Evolutionary conservation across 2,329 filamentous ascomycete species (phyloP).

Genomic region (Domatiomyces globalis): DNA sequence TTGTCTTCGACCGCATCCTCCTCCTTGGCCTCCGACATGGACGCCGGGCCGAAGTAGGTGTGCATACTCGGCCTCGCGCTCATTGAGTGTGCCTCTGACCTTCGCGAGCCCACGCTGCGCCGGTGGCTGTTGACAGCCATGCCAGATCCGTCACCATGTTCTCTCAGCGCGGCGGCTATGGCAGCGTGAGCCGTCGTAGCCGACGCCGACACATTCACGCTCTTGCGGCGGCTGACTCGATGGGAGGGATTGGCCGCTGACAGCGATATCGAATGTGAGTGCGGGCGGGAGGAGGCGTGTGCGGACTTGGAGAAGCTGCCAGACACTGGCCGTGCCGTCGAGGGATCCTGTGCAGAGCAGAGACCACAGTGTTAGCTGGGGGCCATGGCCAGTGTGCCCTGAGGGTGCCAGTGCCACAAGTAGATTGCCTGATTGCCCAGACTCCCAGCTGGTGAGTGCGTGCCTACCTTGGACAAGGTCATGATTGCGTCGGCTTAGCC

Average conservation of each 20-base stretch:
- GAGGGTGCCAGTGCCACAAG: constrained; percentile 2
- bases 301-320: constrained; percentile 16
- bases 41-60: constrained; percentile 27
- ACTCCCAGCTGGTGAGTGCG: neutral
- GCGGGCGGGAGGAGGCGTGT: constrained; percentile 26
- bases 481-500: neutral
- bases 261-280: constrained; percentile 68
- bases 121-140: constrained; percentile 43
- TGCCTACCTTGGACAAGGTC: constrained; percentile 1
- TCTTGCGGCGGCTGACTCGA: constrained; percentile 85
- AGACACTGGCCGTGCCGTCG: constrained; percentile 16
- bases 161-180: constrained; percentile 57
- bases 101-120: constrained; percentile 56
- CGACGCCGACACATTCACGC: constrained; percentile 62
- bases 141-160: constrained; percentile 45
- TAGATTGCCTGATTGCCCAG: neutral
- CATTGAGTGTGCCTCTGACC: constrained; percentile 23
- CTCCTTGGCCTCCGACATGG: constrained; percentile 22
- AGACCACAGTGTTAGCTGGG: constrained; percentile 13
- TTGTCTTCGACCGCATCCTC: constrained; percentile 23
- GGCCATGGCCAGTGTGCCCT: neutral
- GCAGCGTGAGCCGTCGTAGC: constrained; percentile 54
- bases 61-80: constrained; percentile 28
- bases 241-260: constrained; percentile 66
- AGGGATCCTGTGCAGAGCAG: constrained; percentile 15